A percentile compares a stretch with the other conserved stretches of the same genome.
Evolutionary conservation across 2,329 filamentous ascomycete species (phyloP).

Genomic region (Penicillium verrucosum): DNA sequence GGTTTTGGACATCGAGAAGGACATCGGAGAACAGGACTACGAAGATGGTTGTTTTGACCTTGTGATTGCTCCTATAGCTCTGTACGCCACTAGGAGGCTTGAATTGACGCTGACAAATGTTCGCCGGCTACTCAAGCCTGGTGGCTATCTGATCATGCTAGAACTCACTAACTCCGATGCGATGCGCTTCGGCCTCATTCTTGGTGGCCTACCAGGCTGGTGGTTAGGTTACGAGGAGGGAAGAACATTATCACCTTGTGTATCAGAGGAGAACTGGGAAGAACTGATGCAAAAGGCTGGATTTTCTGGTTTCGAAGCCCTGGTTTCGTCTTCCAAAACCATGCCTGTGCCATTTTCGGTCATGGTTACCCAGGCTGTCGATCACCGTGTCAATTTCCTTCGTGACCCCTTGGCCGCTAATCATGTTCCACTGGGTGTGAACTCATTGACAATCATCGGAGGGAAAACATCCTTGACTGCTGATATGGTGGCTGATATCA

Average conservation of each 20-base stretch:
- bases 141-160: conserved; percentile 47
- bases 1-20: conserved; percentile 35
- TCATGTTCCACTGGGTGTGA: not conserved
- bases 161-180: conserved; percentile 35
- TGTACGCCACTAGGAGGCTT: conserved; percentile 30
- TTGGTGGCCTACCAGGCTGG: conserved; percentile 37
- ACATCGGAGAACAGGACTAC: conserved; percentile 36
- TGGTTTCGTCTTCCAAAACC: not conserved
- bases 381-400: conserved; percentile 26
- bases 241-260: conserved; percentile 24
- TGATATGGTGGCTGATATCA: conserved; percentile 7
- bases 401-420: conserved; percentile 25
- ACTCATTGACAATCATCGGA: conserved; percentile 20
- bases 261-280: conserved; percentile 33
- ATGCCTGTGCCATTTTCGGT: conserved; percentile 21
- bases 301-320: conserved; percentile 32
- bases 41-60: conserved; percentile 35
- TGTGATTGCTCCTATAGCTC: conserved; percentile 36
- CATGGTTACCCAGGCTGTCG: conserved; percentile 35
- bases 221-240: conserved; percentile 33
- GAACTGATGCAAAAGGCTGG: conserved; percentile 28
- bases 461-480: conserved; percentile 11
- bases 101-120: conserved; percentile 28
- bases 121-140: conserved; percentile 43
- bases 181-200: conserved; percentile 25